Evolutionary conservation across 2,329 filamentous ascomycete genomes (phyloP), one percentile per base, ranked within the genome.

Genomic region (Pseudocercospora fuligena): DNA sequence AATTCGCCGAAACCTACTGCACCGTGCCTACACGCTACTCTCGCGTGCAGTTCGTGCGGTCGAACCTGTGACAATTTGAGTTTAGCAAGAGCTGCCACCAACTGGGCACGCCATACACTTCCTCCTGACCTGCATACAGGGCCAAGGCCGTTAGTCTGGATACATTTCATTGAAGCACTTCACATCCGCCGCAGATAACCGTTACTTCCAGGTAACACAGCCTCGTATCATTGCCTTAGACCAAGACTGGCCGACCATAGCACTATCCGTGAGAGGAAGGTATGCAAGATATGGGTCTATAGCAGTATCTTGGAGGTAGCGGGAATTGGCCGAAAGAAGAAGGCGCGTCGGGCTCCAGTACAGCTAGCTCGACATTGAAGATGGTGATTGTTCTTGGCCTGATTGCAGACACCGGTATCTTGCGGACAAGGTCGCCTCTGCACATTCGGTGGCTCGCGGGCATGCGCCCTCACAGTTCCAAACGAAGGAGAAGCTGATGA

Each of bases 201-300:
- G 51, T n/a, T 23, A 11, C 25, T 56, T n/a, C 5, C 27, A n/a
- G 23, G 14, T n/a, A 5, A 12, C 23, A 33, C 27, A 56, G 21
- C 51, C 5, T 56, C 27, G 51, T 33, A n/a, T 27, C 16, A 7
- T n/a, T 33, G 25, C 27, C 7, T 56, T n/a, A 33, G n/a, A 14
- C 51, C 51, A 31, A 16, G 11, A 11, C 51, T 31, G 27, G 16
- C 16, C 5, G 23, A 56, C 25, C 51, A 27, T n/a, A 31, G 51
- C 51, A 56, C 27, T 56, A n/a, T 31, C 51, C 27, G 25, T 19
- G 51, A 56, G 11, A n/a, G 51, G 51, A 56, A 56, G 51, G 51
- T 56, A 23, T 27, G 23, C 16, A 43, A 43, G 51, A 51, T 51
- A 51, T 51, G 19, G n/a, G 21, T 5, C 1, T 19, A 7, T 4